Conservation (phyloP, 805 yeast species). For the Candida dendrica region DNA sequence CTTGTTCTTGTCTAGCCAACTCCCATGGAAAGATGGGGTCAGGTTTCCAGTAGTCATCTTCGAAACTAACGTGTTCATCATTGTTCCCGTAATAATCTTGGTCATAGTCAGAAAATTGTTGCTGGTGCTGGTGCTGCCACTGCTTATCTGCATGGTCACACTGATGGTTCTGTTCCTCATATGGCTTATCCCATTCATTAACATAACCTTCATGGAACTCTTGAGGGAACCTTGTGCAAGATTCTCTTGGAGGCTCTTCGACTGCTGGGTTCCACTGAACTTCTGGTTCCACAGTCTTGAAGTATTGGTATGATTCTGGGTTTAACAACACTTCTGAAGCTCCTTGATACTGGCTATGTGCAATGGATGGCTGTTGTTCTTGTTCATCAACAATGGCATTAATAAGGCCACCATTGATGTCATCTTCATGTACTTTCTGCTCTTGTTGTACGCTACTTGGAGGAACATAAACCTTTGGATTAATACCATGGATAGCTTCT, state of each 20-base stretch:
- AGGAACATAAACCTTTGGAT: constrained; percentile 14
- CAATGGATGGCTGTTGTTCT: not conserved
- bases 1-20: constrained; percentile 1
- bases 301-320: constrained; percentile 16
- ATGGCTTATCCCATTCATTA: constrained; percentile 13
- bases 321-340: constrained; percentile 9
- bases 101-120: no score
- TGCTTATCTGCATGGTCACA: no score
- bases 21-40: constrained; percentile 27
- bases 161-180: not conserved
- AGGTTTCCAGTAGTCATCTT: constrained; percentile 6
- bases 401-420: no score
- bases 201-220: constrained; percentile 6
- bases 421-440: no score
- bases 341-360: not conserved
- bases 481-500: constrained; percentile 17
- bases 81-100: not conserved
- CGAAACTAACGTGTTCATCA: not conserved
- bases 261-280: constrained; percentile 36
- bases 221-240: constrained; percentile 18
- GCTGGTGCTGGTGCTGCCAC: not conserved
- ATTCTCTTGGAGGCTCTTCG: constrained; percentile 34
- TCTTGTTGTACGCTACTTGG: no score
- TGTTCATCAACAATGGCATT: no score
- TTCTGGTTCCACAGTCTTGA: constrained; percentile 10